phyloP scores from a whole-genome alignment of 140 eudicot genomes.

The Anethum foeniculum region DNA sequence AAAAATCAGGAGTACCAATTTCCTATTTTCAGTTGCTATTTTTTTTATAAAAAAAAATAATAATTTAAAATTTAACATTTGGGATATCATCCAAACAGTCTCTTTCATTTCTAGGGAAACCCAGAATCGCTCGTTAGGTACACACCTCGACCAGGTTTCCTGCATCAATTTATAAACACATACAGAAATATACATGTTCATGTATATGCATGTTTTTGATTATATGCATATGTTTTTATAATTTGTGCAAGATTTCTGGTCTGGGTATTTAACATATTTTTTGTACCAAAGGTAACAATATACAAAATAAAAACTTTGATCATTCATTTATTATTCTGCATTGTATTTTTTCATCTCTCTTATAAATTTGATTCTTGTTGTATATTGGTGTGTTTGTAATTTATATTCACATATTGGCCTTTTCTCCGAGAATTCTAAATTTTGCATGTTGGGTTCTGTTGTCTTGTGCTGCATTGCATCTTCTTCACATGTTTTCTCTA shows the following conservation, averaged over 20 bases:
- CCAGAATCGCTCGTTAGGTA: slow-evolving; percentile 19
- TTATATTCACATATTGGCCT: neutral
- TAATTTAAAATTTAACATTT: neutral
- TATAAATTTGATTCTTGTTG: neutral
- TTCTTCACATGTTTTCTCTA: neutral
- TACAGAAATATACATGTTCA: slow-evolving; percentile 13
- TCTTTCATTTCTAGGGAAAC: slow-evolving; percentile 2
- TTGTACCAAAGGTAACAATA: neutral
- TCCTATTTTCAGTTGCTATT: neutral
- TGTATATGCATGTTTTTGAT: slow-evolving; percentile 12
- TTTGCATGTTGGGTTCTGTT: neutral
- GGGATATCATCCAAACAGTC: neutral
- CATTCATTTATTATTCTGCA: neutral
- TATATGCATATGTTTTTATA: slow-evolving; percentile 11
- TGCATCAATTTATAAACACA: slow-evolving; percentile 4
- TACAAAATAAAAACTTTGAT: neutral
- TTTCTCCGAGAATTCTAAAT: neutral
- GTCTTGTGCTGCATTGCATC: neutral
- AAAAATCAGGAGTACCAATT: neutral
- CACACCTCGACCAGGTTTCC: slow-evolving; percentile 21
- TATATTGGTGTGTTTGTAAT: neutral
- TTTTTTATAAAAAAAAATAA: neutral
- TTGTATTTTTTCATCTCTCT: neutral
- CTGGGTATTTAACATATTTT: slow-evolving; percentile 22
- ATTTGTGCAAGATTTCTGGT: slow-evolving; percentile 55